Conservation (phyloP, 78 protist genomes). For the Dictyostelium capitatum region DNA sequence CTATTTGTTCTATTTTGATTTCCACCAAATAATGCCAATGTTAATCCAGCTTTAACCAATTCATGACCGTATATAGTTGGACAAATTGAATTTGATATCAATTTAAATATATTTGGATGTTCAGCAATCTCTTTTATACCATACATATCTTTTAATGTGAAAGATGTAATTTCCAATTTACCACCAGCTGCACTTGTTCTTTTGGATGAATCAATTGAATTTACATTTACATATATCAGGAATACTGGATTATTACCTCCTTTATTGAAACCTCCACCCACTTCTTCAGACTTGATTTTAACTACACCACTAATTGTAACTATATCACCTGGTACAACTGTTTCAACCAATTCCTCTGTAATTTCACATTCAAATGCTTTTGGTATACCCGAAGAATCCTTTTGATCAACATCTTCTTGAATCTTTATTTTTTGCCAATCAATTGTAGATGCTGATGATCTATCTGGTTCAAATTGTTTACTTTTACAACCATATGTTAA, state of each 20-base stretch:
- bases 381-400: conserved; percentile 95
- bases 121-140: conserved; percentile 81
- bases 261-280: conserved; percentile 6
- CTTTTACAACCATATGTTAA: conserved; percentile 60
- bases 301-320: conserved; percentile 95
- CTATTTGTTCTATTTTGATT: conserved; percentile 20
- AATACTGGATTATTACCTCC: conserved; percentile 13
- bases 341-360: conserved; percentile 90
- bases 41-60: conserved; percentile 96
- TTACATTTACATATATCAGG: conserved; percentile 86
- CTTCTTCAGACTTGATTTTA: conserved; percentile 81
- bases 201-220: conserved; percentile 84
- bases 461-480: conserved; percentile 76
- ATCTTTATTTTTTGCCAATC: conserved; percentile 95
- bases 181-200: neutral
- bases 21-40: conserved; percentile 98
- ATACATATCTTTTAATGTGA: conserved; percentile 87
- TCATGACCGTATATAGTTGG: conserved; percentile 99
- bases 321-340: conserved; percentile 96
- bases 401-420: conserved; percentile 91
- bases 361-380: conserved; percentile 95
- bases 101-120: conserved; percentile 84
- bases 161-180: conserved; percentile 5
- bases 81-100: conserved; percentile 95
- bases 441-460: conserved; percentile 58